Evolutionary conservation across 441 rosid species (phyloP), one percentile per base, ranked within the genome.

Genomic region (Populus tomentosa): DNA sequence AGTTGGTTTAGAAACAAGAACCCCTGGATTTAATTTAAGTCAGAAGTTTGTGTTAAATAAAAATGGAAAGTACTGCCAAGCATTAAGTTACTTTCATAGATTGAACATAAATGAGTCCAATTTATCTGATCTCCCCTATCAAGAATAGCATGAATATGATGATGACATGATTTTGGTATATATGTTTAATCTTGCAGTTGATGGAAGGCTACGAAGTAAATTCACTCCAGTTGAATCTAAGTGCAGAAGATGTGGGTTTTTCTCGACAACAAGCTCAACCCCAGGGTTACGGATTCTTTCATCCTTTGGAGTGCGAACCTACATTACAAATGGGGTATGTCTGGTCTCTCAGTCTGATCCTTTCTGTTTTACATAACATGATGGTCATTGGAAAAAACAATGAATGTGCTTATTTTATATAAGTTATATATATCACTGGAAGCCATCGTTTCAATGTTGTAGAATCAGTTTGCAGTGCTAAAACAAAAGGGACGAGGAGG

Each of bases 221-320:
- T 74, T 70, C 90, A 72, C 88, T 92, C 72, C 97, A 94, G 80
- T 73, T 95, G 75, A 89, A 92, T 79, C 90, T 86, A 2, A 84
- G 78, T 69, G 83, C 76, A 56, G 95, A 93, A 82, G 97, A 90
- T 32, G 75, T 89, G 5, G 95, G 84, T 8, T 92, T 83, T 61
- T 86, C 83, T 32, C 85, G 88, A 46, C 90, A 89, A 71, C 87
- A 80, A 73, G 75, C 75, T 78, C 94, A 86, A 30, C 89, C 88
- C 67, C 95, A 88, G 50, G 84, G 83, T 18, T 93, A 92, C 59
- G 87, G 77, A 74, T 90, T 95, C 87, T 95, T 87, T 62, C 98
- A 94, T 75, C 97, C 90, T n/a, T 69, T 94, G 88, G 95, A 91
- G 18, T 95, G 96, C 75, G 98, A 94, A 71, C 97, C 99, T 40